phyloP scores from a whole-genome alignment of 1,139 yeast genomes.

The Candida freyschussii region DNA sequence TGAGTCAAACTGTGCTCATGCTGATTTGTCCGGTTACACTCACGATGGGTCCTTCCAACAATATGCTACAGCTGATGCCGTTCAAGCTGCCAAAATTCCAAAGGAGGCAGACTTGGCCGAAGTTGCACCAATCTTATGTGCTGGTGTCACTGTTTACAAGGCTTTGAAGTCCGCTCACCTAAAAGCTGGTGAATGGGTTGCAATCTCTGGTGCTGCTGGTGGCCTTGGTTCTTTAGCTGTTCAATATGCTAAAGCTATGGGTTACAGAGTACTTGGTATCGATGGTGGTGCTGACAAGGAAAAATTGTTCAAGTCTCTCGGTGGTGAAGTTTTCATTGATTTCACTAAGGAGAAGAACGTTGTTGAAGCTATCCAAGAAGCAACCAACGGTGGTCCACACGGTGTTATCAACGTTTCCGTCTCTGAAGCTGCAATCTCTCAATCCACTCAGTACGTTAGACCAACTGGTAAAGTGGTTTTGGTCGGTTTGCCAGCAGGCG shows the following conservation, averaged over 20 bases:
- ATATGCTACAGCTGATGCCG: slow-evolving; percentile 63
- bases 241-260: slow-evolving; percentile 64
- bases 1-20: slow-evolving; percentile 56
- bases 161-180: slow-evolving; percentile 58
- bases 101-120: slow-evolving; percentile 52
- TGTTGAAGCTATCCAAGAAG: slow-evolving; percentile 42
- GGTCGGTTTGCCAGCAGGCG: slow-evolving; percentile 62
- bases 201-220: slow-evolving; percentile 64
- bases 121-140: slow-evolving; percentile 61
- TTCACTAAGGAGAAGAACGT: slow-evolving; percentile 48
- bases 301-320: slow-evolving; percentile 44
- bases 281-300: slow-evolving; percentile 62
- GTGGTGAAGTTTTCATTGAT: slow-evolving; percentile 56
- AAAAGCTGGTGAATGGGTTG: slow-evolving; percentile 58
- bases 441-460: slow-evolving; percentile 54
- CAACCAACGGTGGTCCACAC: slow-evolving; percentile 59
- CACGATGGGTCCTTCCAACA: slow-evolving; percentile 68
- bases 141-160: slow-evolving; percentile 66
- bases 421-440: slow-evolving; percentile 51
- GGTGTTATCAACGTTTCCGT: slow-evolving; percentile 61
- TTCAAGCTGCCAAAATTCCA: slow-evolving; percentile 61
- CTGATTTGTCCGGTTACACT: slow-evolving; percentile 62
- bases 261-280: slow-evolving; percentile 55
- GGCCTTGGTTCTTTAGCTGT: slow-evolving; percentile 63
- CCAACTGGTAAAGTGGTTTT: slow-evolving; percentile 56